Percentiles rank a stretch among this genome's conserved stretches.
phyloP scores from a whole-genome alignment of 1,284 basidiomycete genomes.

The Phellinidium pouzarii region DNA sequence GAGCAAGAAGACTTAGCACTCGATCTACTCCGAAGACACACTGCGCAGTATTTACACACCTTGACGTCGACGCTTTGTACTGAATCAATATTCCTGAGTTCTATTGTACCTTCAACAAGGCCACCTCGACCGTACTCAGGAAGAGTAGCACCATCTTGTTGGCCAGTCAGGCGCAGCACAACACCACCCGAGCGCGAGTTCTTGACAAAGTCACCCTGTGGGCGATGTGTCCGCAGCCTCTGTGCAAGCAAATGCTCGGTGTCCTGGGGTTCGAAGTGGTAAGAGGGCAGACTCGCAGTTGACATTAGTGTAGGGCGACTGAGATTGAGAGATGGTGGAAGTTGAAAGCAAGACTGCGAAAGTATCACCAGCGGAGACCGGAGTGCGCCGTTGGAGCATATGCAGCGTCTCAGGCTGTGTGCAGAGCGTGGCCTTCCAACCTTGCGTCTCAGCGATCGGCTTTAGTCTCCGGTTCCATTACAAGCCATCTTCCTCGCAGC shows the following conservation, averaged over 20 bases:
- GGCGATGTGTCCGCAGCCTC: slow-evolving; percentile 32
- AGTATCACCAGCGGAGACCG: background rate
- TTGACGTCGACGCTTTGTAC: slow-evolving; percentile 58
- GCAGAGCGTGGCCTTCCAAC: background rate
- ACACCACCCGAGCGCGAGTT: slow-evolving; percentile 48
- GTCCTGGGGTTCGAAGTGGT: slow-evolving; percentile 44
- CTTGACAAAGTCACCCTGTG: slow-evolving; percentile 50
- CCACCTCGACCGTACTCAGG: slow-evolving; percentile 54
- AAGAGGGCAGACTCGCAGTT: slow-evolving; percentile 39
- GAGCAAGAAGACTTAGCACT: background rate
- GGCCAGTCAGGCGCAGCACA: slow-evolving; percentile 44
- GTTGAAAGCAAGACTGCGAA: background rate
- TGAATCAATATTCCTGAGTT: slow-evolving; percentile 48
- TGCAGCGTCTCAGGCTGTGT: slow-evolving; percentile 9
- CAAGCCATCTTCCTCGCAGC: background rate
- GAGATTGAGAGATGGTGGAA: background rate
- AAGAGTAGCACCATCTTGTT: slow-evolving; percentile 40
- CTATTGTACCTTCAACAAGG: slow-evolving; percentile 49
- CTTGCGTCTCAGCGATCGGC: background rate
- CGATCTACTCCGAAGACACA: background rate
- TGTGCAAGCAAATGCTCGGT: slow-evolving; percentile 50
- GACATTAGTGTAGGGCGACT: slow-evolving; percentile 27
- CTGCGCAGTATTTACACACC: slow-evolving; percentile 31
- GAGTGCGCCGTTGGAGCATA: slow-evolving; percentile 9
- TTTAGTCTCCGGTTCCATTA: slow-evolving; percentile 6